Base-by-base conservation (phyloP, 1,139 yeast genomes). In the Pichia sp. region DNA sequence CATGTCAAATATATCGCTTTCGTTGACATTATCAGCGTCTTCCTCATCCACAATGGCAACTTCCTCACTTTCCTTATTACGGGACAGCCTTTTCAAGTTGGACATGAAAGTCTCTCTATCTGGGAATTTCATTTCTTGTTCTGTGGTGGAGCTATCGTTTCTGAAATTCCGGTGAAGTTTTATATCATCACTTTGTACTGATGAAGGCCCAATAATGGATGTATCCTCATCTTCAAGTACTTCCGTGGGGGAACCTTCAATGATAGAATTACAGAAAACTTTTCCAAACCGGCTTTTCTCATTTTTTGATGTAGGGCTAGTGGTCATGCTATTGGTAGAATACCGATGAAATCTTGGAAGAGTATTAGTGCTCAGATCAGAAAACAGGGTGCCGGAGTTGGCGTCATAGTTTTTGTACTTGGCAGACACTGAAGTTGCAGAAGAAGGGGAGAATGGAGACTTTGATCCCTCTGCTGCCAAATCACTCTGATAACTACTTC, bases 121-220 rank as follows among this genome's bases (percentile, higher is more conserved):
- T 3, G 61, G 58, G 40, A 59, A 56, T 29, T 55, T 59, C 46
- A 68, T 69, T 42, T 67, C 74, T 51, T 76, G 78, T 33, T 56
- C 50, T 20, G 55, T 57, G 7, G 24, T 36, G 24, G 38, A 29
- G 1, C 55, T 47, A 20, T 55, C 60, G 31, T 31, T 31, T 12
- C 49, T 46, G 17, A 55, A 52, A 14, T 59, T 63, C 50, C 52
- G 52, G 40, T 58, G 59, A 14, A 59, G 34, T 50, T 59, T 59
- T 7, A 60, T 46, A 48, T 60, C 62, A 43, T 61, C 63, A 42
- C 63, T 58, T 44, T 60, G 60, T 24, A 58, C 58, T 9, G 63
- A 61, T 4, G 61, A 59, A 33, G 63, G 61, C 7, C 55, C 59
- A 20, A 55, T 29, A 4, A 53, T 36, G 8, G 40, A 27, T 42